Evolutionary conservation across 108 stramenopile genomes (phyloP), one percentile per base, ranked within the genome.

Genomic region (Cyclotella atomus): DNA sequence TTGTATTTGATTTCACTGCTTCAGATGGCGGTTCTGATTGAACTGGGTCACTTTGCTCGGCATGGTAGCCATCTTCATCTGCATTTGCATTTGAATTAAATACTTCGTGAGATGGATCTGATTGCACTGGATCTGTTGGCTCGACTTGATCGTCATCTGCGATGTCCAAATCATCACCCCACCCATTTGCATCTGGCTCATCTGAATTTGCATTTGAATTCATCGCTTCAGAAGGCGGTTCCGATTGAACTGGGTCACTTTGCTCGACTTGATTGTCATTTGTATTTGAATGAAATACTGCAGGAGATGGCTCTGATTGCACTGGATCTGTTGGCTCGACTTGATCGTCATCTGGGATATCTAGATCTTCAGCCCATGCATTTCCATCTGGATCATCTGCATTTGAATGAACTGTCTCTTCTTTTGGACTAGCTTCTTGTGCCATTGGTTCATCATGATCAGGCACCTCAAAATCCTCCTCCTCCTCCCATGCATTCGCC

Each of bases 111-210:
- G 9, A 17, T 17, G 38, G 12, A 12, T n/a, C n/a, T n/a, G n/a
- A n/a, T n/a, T n/a, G 38, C 38, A 41, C 12, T 12, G 7, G 7
- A 9, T 41, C 47, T 17, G 47, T 49, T 49, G 47, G 47, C n/a
- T 49, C 47, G 16, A n/a, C 47, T 49, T 4, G 4, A 49, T 49
- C 17, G n/a, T 49, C n/a, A 49, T 49, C 47, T n/a, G 47, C 16
- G n/a, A 49, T 49, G n/a, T 49, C 47, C 4, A 49, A n/a, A n/a
- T 49, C 47, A 49, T 49, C 47, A n/a, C n/a, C 47, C 47, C 47
- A 49, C 4, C 16, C 47, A 49, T 49, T 49, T n/a, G n/a, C n/a
- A n/a, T 49, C 47, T 19, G n/a, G 17, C n/a, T 49, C 47, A 7
- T 7, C 38, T 41, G 38, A 41, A 41, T 41, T 41, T 9, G 12